Evolutionary conservation across 441 rosid genomes (phyloP), one percentile per base, ranked within the genome.

Genomic region (Cnidoscolus chayamansa): DNA sequence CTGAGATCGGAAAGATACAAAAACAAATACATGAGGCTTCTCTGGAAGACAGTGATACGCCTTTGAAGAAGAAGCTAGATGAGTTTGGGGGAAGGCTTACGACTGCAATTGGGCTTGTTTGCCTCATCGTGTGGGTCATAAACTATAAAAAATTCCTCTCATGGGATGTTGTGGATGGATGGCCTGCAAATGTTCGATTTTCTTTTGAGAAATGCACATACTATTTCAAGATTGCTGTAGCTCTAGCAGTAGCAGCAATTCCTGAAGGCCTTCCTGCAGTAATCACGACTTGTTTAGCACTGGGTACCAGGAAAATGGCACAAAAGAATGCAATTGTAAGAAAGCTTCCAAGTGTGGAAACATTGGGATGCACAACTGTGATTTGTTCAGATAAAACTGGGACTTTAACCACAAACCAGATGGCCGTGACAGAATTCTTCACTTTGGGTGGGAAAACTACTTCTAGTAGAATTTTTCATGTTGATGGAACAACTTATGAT

Each of bases 211-310:
- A 90, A 75, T 91, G 97, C 74, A 91, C 97, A 40, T 93, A 91
- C 78, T 93, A 93, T 82, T 91, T 93, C 83, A 89, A 93, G 75
- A 93, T 93, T 70, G 96, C 96, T 1, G 94, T 90, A 72, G 94
- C 98, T 50, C 86, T 93, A 15, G 97, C 98, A 30, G 97, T 93
- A 47, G 98, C 97, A 10, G 98, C 98, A n/a, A 93, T 93, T 59
- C 98, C 98, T 0, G 98, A 93, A 83, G 98, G 98, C 68, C 89
- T 93, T 75, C 98, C 98, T 51, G 97, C 98, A 1, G 98, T 93
- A 63, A 91, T 93, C 73, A 93, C 98, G 0, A 91, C 97, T 11
- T 89, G 90, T 82, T 78, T 93, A 78, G 97, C 97, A 64, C 77
- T 93, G 62, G 97, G 98, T 55, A 93, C 98, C 1, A 81, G 89